Percentiles rank a stretch among this genome's conserved stretches.
Evolutionary conservation across 345 rosid genomes (phyloP).

Genomic region (Salix udensis): DNA sequence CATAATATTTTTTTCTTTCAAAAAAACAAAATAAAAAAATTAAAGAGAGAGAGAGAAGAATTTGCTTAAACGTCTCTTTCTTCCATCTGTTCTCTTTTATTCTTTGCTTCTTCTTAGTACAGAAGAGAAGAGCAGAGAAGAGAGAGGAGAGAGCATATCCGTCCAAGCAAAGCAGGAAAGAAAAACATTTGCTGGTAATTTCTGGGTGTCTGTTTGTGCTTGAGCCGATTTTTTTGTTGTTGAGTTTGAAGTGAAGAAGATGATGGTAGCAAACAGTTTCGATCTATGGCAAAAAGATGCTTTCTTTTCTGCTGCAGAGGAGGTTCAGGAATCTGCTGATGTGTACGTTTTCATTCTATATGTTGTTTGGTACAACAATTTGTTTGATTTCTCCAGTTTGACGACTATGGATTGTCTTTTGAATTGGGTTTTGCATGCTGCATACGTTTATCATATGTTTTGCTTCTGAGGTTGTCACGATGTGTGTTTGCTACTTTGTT

Average conservation of each 20-base stretch:
- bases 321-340: constrained; percentile 88
- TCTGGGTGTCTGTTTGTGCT: neutral
- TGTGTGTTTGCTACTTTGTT: neutral
- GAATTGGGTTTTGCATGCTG: neutral
- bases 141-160: neutral
- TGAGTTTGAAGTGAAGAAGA: constrained; percentile 28
- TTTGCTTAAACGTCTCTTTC: constrained; percentile 13
- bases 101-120: constrained; percentile 32
- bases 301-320: constrained; percentile 91
- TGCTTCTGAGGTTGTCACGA: neutral
- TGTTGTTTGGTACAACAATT: neutral
- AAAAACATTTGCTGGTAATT: neutral
- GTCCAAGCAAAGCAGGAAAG: neutral
- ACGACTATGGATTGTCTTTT: neutral
- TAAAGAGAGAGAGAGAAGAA: neutral
- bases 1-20: neutral
- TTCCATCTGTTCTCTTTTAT: constrained; percentile 15
- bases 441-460: neutral
- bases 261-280: constrained; percentile 82
- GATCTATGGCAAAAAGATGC: constrained; percentile 83
- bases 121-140: neutral
- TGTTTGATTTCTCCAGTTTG: neutral
- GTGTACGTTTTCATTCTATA: constrained; percentile 37
- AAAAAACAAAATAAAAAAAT: neutral
- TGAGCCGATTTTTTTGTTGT: neutral